Conservation (phyloP, 2,329 filamentous ascomycete species). For the Talaromyces sp. region DNA sequence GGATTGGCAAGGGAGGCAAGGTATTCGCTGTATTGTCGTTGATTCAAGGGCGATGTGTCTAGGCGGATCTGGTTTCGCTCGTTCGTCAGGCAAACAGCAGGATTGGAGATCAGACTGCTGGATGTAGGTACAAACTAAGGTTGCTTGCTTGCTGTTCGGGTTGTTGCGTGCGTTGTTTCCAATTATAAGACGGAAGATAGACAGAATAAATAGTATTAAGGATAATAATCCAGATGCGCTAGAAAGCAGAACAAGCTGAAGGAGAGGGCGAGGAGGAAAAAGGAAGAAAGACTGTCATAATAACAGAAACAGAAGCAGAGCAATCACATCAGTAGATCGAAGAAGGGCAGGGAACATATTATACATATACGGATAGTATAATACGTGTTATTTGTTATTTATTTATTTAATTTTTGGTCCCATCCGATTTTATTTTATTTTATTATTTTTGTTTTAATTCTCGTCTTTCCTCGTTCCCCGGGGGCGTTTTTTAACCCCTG, state of each 20-base stretch:
- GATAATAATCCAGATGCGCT: background rate
- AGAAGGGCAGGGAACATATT: conserved; percentile 7
- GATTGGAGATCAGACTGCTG: conserved; percentile 4
- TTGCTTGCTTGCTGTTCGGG: background rate
- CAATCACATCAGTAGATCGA: conserved; percentile 9
- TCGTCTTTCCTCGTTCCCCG: conserved; percentile 6
- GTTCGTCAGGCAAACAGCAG: conserved; percentile 4
- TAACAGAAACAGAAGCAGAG: conserved; percentile 5
- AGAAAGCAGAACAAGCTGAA: background rate
- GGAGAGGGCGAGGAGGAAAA: background rate
- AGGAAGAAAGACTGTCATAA: conserved; percentile 2
- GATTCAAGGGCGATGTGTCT: conserved; percentile 1
- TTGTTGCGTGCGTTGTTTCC: background rate
- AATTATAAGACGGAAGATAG: background rate
- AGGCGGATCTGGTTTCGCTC: background rate
- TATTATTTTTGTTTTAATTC: too few species aligned
- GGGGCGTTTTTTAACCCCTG: conserved; percentile 4
- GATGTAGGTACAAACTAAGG: conserved; percentile 1
- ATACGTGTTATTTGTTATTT: background rate
- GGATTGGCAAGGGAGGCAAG: conserved; percentile 9
- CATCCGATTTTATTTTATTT: background rate
- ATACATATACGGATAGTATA: background rate
- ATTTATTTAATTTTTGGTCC: background rate
- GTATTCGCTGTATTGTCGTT: background rate
- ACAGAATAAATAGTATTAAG: background rate